These are phyloP conservation scores for Acanthamoeba sp. DNA, from an alignment of 208 protist genomes.

Conservation along the genomic window DNA sequence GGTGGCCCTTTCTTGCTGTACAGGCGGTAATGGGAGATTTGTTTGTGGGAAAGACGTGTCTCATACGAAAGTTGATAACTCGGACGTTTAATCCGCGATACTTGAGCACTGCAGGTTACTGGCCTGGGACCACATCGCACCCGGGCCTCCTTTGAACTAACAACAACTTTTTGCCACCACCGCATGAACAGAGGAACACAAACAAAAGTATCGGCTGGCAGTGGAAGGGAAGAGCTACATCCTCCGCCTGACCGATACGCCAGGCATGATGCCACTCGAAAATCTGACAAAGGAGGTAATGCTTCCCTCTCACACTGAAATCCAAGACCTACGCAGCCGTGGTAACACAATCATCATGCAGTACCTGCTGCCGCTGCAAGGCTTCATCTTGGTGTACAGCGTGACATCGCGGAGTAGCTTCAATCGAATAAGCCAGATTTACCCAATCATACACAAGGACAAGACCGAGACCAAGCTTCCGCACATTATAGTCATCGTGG, in stretches of 20 bases:
- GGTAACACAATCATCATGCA: not conserved
- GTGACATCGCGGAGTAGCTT: constrained; percentile 59
- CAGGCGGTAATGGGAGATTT: constrained; percentile 74
- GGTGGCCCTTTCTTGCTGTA: not conserved
- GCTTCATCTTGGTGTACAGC: constrained; percentile 76
- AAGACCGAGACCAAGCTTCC: constrained; percentile 76
- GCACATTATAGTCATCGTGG: constrained; percentile 58
- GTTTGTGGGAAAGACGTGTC: constrained; percentile 76
- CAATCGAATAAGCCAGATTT: not conserved
- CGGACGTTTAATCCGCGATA: constrained; percentile 44
- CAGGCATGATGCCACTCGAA: constrained; percentile 40
- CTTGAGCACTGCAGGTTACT: constrained; percentile 23
- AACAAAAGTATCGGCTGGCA: constrained; percentile 22
- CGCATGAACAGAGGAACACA: constrained; percentile 55
- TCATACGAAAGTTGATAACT: constrained; percentile 56
- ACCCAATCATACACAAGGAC: not conserved
- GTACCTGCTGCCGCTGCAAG: constrained; percentile 32
- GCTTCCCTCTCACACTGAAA: too few relatives aligned
- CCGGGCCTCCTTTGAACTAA: too few relatives aligned
- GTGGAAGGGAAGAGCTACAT: constrained; percentile 73
- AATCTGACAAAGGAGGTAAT: constrained; percentile 34
- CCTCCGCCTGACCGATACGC: constrained; percentile 70
- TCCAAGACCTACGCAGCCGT: too few relatives aligned
- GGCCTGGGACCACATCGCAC: not conserved
- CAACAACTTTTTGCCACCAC: not conserved